These are phyloP conservation scores for Diplodia corticola DNA, from an alignment of 2,329 filamentous ascomycete species.

Conservation along the genomic window DNA sequence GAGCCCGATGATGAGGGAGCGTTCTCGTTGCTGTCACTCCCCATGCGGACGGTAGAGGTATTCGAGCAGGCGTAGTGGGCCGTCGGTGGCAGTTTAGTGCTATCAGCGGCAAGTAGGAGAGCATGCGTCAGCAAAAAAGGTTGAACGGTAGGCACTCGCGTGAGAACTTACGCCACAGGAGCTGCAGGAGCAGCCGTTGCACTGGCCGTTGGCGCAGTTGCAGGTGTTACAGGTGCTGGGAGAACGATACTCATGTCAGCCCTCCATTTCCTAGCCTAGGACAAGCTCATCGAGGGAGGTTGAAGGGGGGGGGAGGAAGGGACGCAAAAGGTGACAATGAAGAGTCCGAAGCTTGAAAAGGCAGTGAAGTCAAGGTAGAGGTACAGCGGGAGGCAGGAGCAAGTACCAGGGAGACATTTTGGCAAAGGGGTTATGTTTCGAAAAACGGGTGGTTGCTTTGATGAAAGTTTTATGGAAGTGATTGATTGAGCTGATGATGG, in stretches of 20 bases:
- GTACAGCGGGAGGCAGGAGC: not conserved
- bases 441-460: not conserved
- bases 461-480: not conserved
- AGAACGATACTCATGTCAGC: too few relatives aligned
- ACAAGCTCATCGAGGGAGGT: not conserved
- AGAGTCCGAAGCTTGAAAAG: not conserved
- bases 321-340: too few relatives aligned
- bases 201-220: slow-evolving; percentile 34
- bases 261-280: not conserved
- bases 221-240: slow-evolving; percentile 35
- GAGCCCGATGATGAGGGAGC: not conserved
- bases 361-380: not conserved
- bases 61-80: not conserved
- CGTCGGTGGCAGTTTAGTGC: slow-evolving; percentile 12
- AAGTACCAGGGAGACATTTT: slow-evolving; percentile 27
- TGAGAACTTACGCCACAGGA: slow-evolving; percentile 29
- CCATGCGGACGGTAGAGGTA: not conserved
- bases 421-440: not conserved
- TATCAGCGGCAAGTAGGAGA: not conserved
- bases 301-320: not conserved
- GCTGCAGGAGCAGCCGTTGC: slow-evolving; percentile 35
- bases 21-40: not conserved
- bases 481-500: slow-evolving; percentile 15
- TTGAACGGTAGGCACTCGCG: not conserved
- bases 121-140: not conserved